phyloP scores from a whole-genome alignment of 805 yeast genomes.

The Blastobotrys terrestris region DNA sequence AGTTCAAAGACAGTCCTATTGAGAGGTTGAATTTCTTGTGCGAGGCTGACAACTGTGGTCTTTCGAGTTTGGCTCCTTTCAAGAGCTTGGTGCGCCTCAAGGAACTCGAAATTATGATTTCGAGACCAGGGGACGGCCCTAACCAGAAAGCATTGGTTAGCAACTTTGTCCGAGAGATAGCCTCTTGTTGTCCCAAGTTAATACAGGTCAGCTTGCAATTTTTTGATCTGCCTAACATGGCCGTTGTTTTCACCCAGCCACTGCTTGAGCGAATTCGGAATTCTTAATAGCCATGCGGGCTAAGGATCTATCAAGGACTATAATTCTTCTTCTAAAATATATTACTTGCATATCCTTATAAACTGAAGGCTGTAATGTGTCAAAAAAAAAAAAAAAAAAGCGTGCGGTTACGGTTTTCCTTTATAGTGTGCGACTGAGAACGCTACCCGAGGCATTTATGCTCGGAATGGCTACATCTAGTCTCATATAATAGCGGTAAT shows the following conservation, averaged over 20 bases:
- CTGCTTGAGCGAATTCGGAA: background rate
- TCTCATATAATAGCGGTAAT: too few relatives aligned
- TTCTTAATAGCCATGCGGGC: background rate
- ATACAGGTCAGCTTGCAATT: background rate
- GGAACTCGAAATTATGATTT: background rate
- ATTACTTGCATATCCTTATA: too few relatives aligned
- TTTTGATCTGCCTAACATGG: background rate
- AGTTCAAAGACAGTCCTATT: background rate
- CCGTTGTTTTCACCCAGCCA: background rate
- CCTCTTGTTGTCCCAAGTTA: background rate
- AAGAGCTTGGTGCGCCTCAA: background rate
- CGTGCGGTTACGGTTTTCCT: too few relatives aligned
- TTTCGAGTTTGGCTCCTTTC: background rate
- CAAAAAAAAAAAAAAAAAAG: too few relatives aligned
- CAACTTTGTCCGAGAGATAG: background rate
- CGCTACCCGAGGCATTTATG: too few relatives aligned
- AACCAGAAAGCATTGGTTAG: background rate
- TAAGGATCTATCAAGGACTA: too few relatives aligned
- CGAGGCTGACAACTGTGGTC: background rate
- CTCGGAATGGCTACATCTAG: too few relatives aligned
- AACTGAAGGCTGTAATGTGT: too few relatives aligned
- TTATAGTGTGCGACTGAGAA: too few relatives aligned
- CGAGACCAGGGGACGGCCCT: background rate
- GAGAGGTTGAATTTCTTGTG: background rate
- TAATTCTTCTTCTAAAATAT: too few relatives aligned